Evolutionary conservation across 768 basidiomycete genomes (phyloP).

Genomic region (Artomyces pyxidatus): DNA sequence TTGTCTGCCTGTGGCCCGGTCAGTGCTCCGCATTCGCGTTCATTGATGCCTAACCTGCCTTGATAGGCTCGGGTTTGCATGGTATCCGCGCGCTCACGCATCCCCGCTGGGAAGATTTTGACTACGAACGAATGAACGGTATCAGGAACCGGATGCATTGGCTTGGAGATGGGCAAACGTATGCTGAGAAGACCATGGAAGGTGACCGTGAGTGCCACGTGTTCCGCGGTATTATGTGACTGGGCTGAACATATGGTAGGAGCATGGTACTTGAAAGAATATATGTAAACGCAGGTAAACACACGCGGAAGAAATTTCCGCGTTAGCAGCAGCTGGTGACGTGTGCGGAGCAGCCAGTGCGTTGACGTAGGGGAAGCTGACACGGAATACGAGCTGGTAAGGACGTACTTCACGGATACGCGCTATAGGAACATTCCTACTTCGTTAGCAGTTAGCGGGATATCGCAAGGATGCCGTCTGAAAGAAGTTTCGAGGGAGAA

Average conservation of each 20-base stretch:
- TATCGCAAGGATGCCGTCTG: neutral
- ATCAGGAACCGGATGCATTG: constrained; percentile 44
- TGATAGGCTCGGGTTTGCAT: constrained; percentile 32
- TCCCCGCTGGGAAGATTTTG: constrained; percentile 61
- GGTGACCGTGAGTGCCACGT: constrained; percentile 1
- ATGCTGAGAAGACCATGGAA: constrained; percentile 35
- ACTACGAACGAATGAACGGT: constrained; percentile 38
- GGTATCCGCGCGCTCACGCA: constrained; percentile 38
- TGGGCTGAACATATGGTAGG: neutral
- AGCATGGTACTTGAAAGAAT: neutral
- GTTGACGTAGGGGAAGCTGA: constrained; percentile 63
- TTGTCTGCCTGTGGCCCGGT: constrained; percentile 57
- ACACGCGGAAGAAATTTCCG: constrained; percentile 69
- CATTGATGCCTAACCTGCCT: neutral
- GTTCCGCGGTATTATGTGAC: neutral
- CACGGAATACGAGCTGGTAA: constrained; percentile 60
- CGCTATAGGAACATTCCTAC: constrained; percentile 52
- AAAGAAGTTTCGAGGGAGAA: no score
- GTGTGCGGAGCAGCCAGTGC: constrained; percentile 56
- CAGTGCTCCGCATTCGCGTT: constrained; percentile 5
- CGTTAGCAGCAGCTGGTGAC: constrained; percentile 66
- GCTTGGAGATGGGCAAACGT: constrained; percentile 54
- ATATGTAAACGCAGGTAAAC: constrained; percentile 58
- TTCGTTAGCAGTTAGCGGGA: constrained; percentile 53
- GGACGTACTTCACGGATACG: constrained; percentile 41